A percentile compares a stretch with the other conserved stretches of the same genome.
phyloP scores from a whole-genome alignment of 2,329 filamentous ascomycete genomes.

The Neopestalotiopsis rosae region DNA sequence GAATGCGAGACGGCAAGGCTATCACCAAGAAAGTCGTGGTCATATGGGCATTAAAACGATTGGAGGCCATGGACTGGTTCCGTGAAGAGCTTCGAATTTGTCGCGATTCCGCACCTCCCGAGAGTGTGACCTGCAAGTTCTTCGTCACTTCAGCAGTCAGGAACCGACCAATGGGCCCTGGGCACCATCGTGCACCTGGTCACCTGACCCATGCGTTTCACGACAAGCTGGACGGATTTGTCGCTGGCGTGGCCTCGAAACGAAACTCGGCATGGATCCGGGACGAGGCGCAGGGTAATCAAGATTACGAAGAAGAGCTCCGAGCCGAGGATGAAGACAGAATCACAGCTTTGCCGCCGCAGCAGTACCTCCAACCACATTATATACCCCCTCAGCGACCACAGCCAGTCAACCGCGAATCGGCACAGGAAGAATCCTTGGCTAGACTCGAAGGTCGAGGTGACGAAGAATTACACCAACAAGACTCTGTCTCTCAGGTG shows the following conservation, averaged over 20 bases:
- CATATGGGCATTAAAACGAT: conserved; percentile 89
- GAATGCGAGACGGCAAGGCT: conserved; percentile 93
- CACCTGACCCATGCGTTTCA: conserved; percentile 79
- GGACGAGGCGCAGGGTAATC: conserved; percentile 80
- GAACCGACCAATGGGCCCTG: conserved; percentile 29
- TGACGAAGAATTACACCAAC: conserved; percentile 48
- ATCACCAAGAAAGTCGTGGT: conserved; percentile 90
- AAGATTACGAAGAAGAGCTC: conserved; percentile 79
- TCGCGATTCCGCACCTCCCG: conserved; percentile 84
- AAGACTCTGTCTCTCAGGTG: conserved; percentile 22
- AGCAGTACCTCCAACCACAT: conserved; percentile 66
- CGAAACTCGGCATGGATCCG: conserved; percentile 84
- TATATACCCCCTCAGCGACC: conserved; percentile 42
- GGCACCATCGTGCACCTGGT: conserved; percentile 51
- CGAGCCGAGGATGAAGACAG: conserved; percentile 83
- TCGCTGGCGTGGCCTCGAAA: conserved; percentile 85
- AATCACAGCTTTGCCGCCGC: conserved; percentile 79
- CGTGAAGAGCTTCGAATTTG: conserved; percentile 93
- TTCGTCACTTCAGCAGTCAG: conserved; percentile 84
- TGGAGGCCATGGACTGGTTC: conserved; percentile 98
- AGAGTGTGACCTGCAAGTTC: conserved; percentile 91
- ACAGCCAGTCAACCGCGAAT: conserved; percentile 36
- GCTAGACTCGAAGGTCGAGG: conserved; percentile 54
- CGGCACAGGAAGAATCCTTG: conserved; percentile 51
- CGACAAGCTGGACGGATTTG: conserved; percentile 86